Percentiles rank a stretch among this genome's conserved stretches.
Conservation (phyloP, 2,329 filamentous ascomycete species). For the Alternaria ventricosa region DNA sequence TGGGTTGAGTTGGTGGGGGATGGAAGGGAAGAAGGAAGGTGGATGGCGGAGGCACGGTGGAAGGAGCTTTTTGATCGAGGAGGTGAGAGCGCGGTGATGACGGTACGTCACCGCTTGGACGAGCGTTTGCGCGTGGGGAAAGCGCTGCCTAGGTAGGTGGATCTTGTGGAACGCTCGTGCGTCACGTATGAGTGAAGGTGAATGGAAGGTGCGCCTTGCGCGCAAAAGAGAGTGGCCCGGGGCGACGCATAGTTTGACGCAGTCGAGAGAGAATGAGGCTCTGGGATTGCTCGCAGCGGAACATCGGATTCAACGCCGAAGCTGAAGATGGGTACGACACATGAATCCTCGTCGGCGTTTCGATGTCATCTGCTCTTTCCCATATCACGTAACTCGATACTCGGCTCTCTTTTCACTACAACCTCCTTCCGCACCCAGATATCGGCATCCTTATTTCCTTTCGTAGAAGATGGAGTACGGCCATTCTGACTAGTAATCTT, state of each 20-base stretch:
- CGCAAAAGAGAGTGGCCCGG: fast-evolving
- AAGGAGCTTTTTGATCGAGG: not conserved
- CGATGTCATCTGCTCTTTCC: not conserved
- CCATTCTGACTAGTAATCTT: not conserved
- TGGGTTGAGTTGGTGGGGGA: not conserved
- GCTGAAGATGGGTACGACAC: not conserved
- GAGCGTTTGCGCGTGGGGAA: not conserved
- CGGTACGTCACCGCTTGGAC: not conserved
- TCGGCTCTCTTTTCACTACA: not conserved
- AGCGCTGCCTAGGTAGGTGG: not conserved
- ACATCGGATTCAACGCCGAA: fast-evolving
- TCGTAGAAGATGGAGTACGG: not conserved
- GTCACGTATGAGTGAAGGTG: not conserved
- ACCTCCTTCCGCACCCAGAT: not conserved
- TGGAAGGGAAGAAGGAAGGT: not conserved
- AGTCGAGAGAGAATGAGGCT: not conserved
- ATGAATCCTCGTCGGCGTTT: not conserved
- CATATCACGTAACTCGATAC: not conserved
- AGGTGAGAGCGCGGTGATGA: not conserved
- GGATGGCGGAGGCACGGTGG: not conserved
- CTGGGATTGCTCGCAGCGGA: not conserved
- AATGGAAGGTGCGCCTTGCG: not conserved
- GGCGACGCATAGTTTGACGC: not conserved
- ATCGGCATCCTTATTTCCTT: not conserved
- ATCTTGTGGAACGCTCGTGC: not conserved